Conservation (phyloP, 345 rosid genomes). For the Ceriops tagal region DNA sequence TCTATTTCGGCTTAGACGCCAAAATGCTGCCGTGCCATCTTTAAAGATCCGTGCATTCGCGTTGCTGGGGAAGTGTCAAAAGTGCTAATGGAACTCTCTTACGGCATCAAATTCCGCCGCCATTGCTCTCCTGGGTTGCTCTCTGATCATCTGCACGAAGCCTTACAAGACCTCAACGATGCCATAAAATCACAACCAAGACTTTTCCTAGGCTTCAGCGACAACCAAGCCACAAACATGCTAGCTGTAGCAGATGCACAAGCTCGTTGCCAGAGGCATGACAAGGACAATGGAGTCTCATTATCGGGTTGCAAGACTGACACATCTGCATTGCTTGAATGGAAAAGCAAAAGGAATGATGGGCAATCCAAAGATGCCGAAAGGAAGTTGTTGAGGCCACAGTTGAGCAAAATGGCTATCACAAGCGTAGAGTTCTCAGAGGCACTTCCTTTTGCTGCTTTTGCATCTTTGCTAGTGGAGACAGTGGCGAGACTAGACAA, state of each 20-base stretch:
- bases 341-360: slow-evolving; percentile 43
- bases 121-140: slow-evolving; percentile 56
- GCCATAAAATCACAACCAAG: too few relatives aligned
- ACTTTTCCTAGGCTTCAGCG: too few relatives aligned
- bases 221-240: too few relatives aligned
- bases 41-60: slow-evolving; percentile 74
- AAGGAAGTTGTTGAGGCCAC: slow-evolving; percentile 59
- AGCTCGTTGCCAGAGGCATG: too few relatives aligned
- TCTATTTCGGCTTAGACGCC: too few relatives aligned
- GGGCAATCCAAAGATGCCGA: slow-evolving; percentile 29
- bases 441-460: slow-evolving; percentile 88
- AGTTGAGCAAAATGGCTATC: slow-evolving; percentile 57
- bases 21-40: slow-evolving; percentile 51
- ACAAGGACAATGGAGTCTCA: too few relatives aligned
- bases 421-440: slow-evolving; percentile 70
- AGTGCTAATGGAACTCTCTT: slow-evolving; percentile 57
- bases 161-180: slow-evolving; percentile 44
- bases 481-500: slow-evolving; percentile 70
- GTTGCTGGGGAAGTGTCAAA: slow-evolving; percentile 62
- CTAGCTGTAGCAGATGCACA: too few relatives aligned
- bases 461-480: slow-evolving; percentile 72
- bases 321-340: slow-evolving; percentile 52
- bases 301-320: slow-evolving; percentile 53
- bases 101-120: slow-evolving; percentile 53
- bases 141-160: slow-evolving; percentile 72